A percentile compares a stretch with the other conserved stretches of the same genome.
phyloP scores from a whole-genome alignment of 2,329 filamentous ascomycete genomes.

The Ophioceras dolichostomum region DNA sequence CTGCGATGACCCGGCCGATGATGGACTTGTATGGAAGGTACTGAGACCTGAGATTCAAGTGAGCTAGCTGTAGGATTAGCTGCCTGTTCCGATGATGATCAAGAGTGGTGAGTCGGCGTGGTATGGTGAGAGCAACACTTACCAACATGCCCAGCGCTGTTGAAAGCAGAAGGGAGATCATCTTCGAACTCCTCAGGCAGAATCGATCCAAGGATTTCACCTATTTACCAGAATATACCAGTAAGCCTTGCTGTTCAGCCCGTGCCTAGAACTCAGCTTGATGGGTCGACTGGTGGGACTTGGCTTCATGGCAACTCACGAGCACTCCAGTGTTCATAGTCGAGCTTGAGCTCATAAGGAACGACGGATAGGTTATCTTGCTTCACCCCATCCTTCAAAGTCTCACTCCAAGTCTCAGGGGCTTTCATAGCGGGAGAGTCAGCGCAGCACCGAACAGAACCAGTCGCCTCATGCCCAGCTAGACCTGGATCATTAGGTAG shows the following conservation, averaged over 20 bases:
- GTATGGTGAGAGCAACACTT: constrained; percentile 17
- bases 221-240: too few species aligned
- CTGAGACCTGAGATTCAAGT: constrained; percentile 76
- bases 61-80: constrained; percentile 37
- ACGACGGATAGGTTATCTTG: constrained; percentile 57
- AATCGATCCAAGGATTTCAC: constrained; percentile 72
- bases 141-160: constrained; percentile 79
- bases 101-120: neutral
- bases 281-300: neutral
- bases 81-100: neutral
- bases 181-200: constrained; percentile 69
- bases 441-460: too few species aligned
- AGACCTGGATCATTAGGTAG: too few species aligned
- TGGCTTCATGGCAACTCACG: constrained; percentile 37
- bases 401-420: constrained; percentile 63
- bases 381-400: constrained; percentile 55
- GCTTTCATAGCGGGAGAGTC: too few species aligned
- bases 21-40: constrained; percentile 79
- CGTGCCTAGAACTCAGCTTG: too few species aligned
- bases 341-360: constrained; percentile 62
- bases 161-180: constrained; percentile 78
- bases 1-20: constrained; percentile 73
- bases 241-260: too few species aligned
- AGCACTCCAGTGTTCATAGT: constrained; percentile 82
- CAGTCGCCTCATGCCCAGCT: neutral